Evolutionary conservation across 495 filamentous ascomycete genomes (phyloP).

Genomic region (Pseudomonodictys pantanalensis): DNA sequence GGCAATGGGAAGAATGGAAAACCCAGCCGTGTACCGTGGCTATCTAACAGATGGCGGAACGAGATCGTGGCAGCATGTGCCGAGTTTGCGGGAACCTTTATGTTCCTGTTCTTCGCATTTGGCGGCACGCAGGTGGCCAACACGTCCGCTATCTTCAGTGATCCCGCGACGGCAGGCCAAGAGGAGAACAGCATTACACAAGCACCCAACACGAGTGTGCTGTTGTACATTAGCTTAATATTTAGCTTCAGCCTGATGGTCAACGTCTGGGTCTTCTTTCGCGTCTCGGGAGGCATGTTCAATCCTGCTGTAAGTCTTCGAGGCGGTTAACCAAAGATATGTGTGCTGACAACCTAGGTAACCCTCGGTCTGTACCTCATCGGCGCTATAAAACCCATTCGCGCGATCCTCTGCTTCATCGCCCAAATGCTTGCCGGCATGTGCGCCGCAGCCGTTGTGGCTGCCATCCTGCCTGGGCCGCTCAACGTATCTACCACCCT

Average conservation of each 20-base stretch:
- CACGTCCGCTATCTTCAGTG: slow-evolving; percentile 10
- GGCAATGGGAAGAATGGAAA: neutral
- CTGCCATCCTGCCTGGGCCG: slow-evolving; percentile 58
- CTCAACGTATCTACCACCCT: slow-evolving; percentile 61
- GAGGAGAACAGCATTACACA: slow-evolving; percentile 42
- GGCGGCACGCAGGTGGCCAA: slow-evolving; percentile 41
- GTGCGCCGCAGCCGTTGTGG: slow-evolving; percentile 58
- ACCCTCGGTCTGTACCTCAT: slow-evolving; percentile 59
- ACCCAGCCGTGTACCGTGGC: neutral
- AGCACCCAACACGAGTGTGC: slow-evolving; percentile 30
- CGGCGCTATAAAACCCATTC: slow-evolving; percentile 52
- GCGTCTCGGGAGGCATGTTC: slow-evolving; percentile 40
- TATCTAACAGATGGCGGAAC: slow-evolving; percentile 27
- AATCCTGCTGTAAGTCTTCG: slow-evolving; percentile 32
- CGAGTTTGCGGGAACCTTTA: slow-evolving; percentile 41
- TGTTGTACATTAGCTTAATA: slow-evolving; percentile 38
- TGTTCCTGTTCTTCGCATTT: slow-evolving; percentile 43
- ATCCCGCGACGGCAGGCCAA: slow-evolving; percentile 24
- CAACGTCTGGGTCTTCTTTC: slow-evolving; percentile 43
- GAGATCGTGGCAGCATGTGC: slow-evolving; percentile 37
- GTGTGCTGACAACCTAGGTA: slow-evolving; percentile 42
- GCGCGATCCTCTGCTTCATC: slow-evolving; percentile 51
- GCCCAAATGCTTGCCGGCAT: slow-evolving; percentile 61
- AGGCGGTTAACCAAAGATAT: no score
- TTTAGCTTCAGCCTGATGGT: slow-evolving; percentile 43